Evolutionary conservation across 129 eudicot genomes (phyloP).

Genomic region (Solidago caesia): DNA sequence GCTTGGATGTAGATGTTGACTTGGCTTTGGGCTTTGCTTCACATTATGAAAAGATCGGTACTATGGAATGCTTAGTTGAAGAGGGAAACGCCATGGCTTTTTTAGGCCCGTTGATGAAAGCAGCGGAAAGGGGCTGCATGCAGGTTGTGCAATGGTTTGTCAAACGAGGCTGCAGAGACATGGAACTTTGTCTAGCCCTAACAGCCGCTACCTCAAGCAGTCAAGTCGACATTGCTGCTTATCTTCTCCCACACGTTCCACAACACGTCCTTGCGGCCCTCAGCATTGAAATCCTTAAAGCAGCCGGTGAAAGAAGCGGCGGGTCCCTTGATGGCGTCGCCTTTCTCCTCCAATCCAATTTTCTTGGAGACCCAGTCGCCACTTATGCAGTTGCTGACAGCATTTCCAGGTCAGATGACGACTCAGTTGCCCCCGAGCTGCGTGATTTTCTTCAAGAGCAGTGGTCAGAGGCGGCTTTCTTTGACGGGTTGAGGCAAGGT

Average conservation of each 20-base stretch:
- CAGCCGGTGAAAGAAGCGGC: conserved; percentile 93
- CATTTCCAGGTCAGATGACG: conserved; percentile 79
- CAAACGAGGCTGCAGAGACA: conserved; percentile 86
- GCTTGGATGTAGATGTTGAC: conserved; percentile 96
- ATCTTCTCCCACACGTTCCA: conserved; percentile 93
- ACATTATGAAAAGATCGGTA: conserved; percentile 81
- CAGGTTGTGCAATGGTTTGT: conserved; percentile 95
- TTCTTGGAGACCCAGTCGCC: conserved; percentile 70
- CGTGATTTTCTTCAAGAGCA: conserved; percentile 65
- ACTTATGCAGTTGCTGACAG: conserved; percentile 88
- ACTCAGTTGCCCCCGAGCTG: conserved; percentile 73
- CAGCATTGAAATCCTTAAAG: conserved; percentile 91
- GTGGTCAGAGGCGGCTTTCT: conserved; percentile 84
- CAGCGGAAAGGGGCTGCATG: conserved; percentile 91
- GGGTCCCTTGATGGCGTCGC: conserved; percentile 95
- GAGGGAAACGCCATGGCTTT: conserved; percentile 95
- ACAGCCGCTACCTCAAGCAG: conserved; percentile 97
- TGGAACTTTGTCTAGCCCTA: conserved; percentile 99
- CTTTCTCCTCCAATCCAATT: conserved; percentile 77
- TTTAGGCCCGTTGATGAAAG: conserved; percentile 92
- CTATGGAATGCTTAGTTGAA: conserved; percentile 96
- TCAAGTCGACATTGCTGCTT: conserved; percentile 85
- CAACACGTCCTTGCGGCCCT: conserved; percentile 88
- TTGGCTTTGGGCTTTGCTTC: conserved; percentile 96
- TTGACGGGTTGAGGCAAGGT: conserved; percentile 60